These are phyloP conservation scores for Hyaloperonospora brassicae DNA, from an alignment of 352 stramenopile genomes.

Conservation along the genomic window DNA sequence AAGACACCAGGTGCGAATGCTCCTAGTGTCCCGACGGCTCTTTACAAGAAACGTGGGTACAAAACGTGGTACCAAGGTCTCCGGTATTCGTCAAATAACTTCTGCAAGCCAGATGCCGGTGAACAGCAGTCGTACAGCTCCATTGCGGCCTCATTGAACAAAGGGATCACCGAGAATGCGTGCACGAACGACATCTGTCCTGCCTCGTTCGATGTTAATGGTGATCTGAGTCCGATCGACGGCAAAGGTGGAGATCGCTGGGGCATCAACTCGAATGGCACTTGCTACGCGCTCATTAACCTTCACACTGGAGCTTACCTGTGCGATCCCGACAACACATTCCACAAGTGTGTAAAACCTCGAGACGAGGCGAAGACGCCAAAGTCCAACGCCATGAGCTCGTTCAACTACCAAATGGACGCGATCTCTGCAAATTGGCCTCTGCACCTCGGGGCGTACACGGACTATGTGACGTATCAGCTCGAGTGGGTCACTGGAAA, in stretches of 20 bases:
- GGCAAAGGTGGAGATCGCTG: constrained; percentile 29
- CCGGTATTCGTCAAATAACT: constrained; percentile 51
- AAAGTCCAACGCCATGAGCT: constrained; percentile 49
- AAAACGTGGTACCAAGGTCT: constrained; percentile 65
- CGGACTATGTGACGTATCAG: constrained; percentile 44
- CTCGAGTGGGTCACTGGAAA: constrained; percentile 36
- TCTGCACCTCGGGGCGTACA: constrained; percentile 46
- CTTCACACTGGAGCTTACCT: constrained; percentile 41
- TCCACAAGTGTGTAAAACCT: constrained; percentile 34
- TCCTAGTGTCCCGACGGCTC: constrained; percentile 28
- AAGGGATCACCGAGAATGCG: constrained; percentile 42
- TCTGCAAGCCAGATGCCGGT: constrained; percentile 32
- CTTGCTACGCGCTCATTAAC: constrained; percentile 35
- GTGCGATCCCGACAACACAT: constrained; percentile 48
- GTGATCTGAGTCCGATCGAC: constrained; percentile 37
- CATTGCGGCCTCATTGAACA: constrained; percentile 28
- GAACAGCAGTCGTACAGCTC: constrained; percentile 18
- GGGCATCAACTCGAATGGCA: constrained; percentile 53
- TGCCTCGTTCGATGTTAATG: constrained; percentile 43
- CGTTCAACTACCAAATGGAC: constrained; percentile 69
- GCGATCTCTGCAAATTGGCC: constrained; percentile 57
- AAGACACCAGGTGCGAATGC: constrained; percentile 38
- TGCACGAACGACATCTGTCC: constrained; percentile 39
- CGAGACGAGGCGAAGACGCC: constrained; percentile 25
- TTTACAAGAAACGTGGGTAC: constrained; percentile 39